Percentiles rank a stretch among this genome's conserved stretches.
Conservation (phyloP, 495 filamentous ascomycete species). For the Hyaloscypha variabilis region DNA sequence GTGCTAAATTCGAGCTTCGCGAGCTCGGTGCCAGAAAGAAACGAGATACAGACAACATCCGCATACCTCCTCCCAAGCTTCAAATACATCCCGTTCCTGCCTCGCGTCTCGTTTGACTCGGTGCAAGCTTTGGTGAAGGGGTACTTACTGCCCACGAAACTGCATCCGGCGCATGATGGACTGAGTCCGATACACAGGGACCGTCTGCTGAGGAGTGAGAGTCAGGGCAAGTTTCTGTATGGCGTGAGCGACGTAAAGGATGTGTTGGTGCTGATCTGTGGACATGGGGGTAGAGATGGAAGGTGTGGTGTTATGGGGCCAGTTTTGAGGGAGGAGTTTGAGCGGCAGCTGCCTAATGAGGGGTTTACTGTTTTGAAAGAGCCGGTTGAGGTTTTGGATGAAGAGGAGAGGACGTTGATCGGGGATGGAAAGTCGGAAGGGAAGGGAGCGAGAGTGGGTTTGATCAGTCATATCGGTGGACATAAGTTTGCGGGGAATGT, state of each 20-base stretch:
- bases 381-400: constrained; percentile 34
- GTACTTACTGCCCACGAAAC: constrained; percentile 57
- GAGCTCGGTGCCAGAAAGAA: constrained; percentile 41
- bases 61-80: constrained; percentile 77
- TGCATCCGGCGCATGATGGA: constrained; percentile 59
- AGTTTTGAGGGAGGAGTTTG: constrained; percentile 69
- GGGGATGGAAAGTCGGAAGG: constrained; percentile 16
- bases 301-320: constrained; percentile 84
- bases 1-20: constrained; percentile 72
- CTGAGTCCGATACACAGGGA: constrained; percentile 54
- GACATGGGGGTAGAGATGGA: constrained; percentile 76
- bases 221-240: constrained; percentile 43
- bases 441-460: constrained; percentile 57
- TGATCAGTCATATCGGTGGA: constrained; percentile 88
- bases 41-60: constrained; percentile 56
- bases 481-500: constrained; percentile 96
- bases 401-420: constrained; percentile 22
- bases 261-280: constrained; percentile 79
- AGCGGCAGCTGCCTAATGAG: constrained; percentile 43
- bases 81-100: constrained; percentile 74
- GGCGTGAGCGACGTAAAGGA: constrained; percentile 63
- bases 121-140: constrained; percentile 59
- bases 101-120: constrained; percentile 47
- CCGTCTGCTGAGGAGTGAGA: constrained; percentile 41
- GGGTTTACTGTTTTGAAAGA: constrained; percentile 41